Evolutionary conservation across 2,329 filamentous ascomycete species (phyloP).

Genomic region (Blumeria graminis): DNA sequence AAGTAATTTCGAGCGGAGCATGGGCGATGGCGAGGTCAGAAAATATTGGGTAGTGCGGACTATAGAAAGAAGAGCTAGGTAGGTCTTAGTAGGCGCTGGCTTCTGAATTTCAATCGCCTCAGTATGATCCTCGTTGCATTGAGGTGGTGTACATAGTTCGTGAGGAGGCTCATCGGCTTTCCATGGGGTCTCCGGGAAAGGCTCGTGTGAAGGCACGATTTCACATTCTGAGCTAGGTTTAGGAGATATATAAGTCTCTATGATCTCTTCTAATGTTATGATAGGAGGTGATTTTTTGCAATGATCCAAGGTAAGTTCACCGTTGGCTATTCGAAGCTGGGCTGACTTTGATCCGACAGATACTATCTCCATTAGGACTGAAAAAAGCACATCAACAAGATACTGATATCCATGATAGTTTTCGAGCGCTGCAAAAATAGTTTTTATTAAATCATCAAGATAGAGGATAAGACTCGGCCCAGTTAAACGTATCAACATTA

Average conservation of each 20-base stretch:
- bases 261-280: slow-evolving; percentile 13
- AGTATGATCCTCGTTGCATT: slow-evolving; percentile 15
- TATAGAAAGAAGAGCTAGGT: slow-evolving; percentile 60
- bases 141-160: neutral
- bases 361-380: slow-evolving; percentile 59
- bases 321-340: slow-evolving; percentile 17
- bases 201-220: slow-evolving; percentile 8
- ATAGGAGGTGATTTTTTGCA: slow-evolving; percentile 23
- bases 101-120: slow-evolving; percentile 26
- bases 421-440: slow-evolving; percentile 80
- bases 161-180: slow-evolving; percentile 13
- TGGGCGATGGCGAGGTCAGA: slow-evolving; percentile 60
- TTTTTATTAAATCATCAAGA: slow-evolving; percentile 72
- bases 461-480: slow-evolving; percentile 65
- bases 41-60: slow-evolving; percentile 72
- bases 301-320: slow-evolving; percentile 9
- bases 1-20: slow-evolving; percentile 55
- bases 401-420: slow-evolving; percentile 80
- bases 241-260: neutral
- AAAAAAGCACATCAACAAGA: slow-evolving; percentile 68
- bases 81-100: slow-evolving; percentile 50
- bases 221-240: slow-evolving; percentile 5
- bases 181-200: slow-evolving; percentile 12
- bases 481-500: slow-evolving; percentile 82
- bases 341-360: slow-evolving; percentile 48